phyloP scores from a whole-genome alignment of 805 yeast genomes.

The Saccharomycopsis sp. region DNA sequence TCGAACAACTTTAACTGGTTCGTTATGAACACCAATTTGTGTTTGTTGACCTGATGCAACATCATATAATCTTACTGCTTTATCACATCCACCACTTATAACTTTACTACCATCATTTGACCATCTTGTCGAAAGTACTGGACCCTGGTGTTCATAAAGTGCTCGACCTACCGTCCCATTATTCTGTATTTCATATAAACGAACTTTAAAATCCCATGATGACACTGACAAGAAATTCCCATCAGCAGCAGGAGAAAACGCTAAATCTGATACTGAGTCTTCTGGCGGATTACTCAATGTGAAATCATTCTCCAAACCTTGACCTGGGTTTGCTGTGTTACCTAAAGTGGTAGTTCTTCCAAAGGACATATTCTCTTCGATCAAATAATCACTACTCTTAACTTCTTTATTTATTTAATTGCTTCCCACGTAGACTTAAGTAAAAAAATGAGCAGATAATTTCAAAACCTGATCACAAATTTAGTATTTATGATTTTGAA shows the following conservation, averaged over 20 bases:
- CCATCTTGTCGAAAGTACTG: slow-evolving; percentile 80
- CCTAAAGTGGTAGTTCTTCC: slow-evolving; percentile 2
- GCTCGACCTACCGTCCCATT: slow-evolving; percentile 88
- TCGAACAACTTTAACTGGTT: slow-evolving; percentile 67
- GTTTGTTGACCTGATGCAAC: slow-evolving; percentile 73
- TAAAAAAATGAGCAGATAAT: too few species aligned
- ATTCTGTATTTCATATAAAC: slow-evolving; percentile 78
- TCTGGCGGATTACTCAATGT: slow-evolving; percentile 78
- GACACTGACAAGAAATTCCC: slow-evolving; percentile 76
- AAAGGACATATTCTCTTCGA: slow-evolving; percentile 11
- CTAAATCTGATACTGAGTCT: slow-evolving; percentile 76
- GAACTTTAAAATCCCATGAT: slow-evolving; percentile 92
- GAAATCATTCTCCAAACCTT: slow-evolving; percentile 45
- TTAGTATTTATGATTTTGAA: too few species aligned
- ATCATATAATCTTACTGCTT: slow-evolving; percentile 78
- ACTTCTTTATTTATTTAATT: too few species aligned
- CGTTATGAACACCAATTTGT: slow-evolving; percentile 82
- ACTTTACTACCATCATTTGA: slow-evolving; percentile 80
- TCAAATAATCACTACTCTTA: too few species aligned
- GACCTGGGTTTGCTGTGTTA: background rate
- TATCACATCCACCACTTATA: slow-evolving; percentile 86
- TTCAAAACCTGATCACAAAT: too few species aligned
- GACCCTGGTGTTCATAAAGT: slow-evolving; percentile 81
- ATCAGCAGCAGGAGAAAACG: slow-evolving; percentile 83
- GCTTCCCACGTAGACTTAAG: too few species aligned